A percentile compares a stretch with the other conserved stretches of the same genome.
phyloP scores from a whole-genome alignment of 306 rosid species.

The apple (Malus domestica) region ASM211411v1 NC_041789.1:28531501-28532000 shows the following conservation, averaged over 20 bases:
- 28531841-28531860: conserved; percentile 1
- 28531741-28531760: neutral
- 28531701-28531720: no score
- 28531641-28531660: no score
- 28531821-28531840: conserved; percentile 7
- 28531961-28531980: conserved; percentile 42
- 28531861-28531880: neutral
- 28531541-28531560: neutral
- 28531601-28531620: no score
- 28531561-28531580: neutral
- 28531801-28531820: conserved; percentile 19
- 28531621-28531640: no score
- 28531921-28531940: neutral
- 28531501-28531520: no score
- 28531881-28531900: neutral
- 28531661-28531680: neutral
- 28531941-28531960: conserved; percentile 43
- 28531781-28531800: conserved; percentile 15
- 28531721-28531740: neutral
- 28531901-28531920: neutral
- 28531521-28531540: no score
- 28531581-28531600: neutral
- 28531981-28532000: conserved; percentile 51
- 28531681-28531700: neutral
- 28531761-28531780: conserved; percentile 19